Conservation (phyloP, 192 early-diverging fungal genomes). For the Backusella circina region DNA sequence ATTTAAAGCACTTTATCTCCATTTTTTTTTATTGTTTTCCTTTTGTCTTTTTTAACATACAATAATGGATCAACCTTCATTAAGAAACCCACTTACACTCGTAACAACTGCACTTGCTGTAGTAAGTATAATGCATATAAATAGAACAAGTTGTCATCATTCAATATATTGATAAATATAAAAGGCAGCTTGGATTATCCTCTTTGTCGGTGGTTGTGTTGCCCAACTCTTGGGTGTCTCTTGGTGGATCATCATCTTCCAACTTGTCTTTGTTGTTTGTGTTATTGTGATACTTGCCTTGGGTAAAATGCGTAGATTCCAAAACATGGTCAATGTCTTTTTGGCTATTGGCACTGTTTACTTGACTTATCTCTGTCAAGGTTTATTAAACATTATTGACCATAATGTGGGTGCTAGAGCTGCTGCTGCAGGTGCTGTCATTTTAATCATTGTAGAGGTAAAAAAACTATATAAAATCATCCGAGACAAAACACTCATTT, state of each 20-base stretch:
- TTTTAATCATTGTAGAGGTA: constrained; percentile 33
- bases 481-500: background rate
- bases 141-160: background rate
- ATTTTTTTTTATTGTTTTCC: background rate
- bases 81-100: background rate
- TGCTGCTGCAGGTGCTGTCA: constrained; percentile 24
- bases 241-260: constrained; percentile 34
- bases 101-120: background rate
- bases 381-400: background rate
- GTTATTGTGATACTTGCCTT: background rate
- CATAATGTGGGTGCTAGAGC: background rate
- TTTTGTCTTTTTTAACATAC: background rate
- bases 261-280: constrained; percentile 14
- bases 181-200: constrained; percentile 30
- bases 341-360: constrained; percentile 21
- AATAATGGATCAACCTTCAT: background rate
- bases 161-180: background rate
- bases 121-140: background rate
- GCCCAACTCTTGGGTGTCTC: background rate
- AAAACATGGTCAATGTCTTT: constrained; percentile 12
- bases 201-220: constrained; percentile 25
- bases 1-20: background rate
- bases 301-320: background rate
- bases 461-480: background rate
- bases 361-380: constrained; percentile 14